Evolutionary conservation across 164 flowering plant species (phyloP), one percentile per base, ranked within the genome.

Genomic region (Cinnamomum chago): DNA sequence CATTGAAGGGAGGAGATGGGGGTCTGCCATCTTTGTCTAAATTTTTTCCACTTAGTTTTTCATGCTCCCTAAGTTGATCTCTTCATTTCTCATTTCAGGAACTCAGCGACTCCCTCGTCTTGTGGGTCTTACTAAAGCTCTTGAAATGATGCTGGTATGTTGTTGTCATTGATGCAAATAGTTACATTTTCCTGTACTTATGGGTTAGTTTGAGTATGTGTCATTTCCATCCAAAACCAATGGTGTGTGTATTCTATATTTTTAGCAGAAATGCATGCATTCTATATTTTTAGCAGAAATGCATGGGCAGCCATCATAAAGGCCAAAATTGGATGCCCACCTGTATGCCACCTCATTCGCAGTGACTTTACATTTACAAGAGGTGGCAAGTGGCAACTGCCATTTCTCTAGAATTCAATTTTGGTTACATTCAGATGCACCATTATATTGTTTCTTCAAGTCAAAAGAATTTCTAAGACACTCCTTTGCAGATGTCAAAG

Each of bases 71-170:
- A 30, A 14, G 58, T 65, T 77, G 66, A 73, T 58, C 24, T 69
- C 27, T 69, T 47, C 58, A 28, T n/a, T 17, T 28, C 75, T 71
- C 82, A 55, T 50, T 69, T 75, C 89, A 96, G 99, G 98, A 47
- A 96, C 99, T 0, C 99, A 96, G 73, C 84, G 97, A 52, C 97
- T 95, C 80, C 99, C 99, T 11, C 99, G 99, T 55, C 97, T 96
- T 79, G 99, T 96, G 71, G 99, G 99, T 18, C 88, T 92, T 69
- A 50, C 98, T n/a, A 96, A 94, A 82, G 85, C 97, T 70, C 98
- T 96, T 82, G 99, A 94, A 85, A 96, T 96, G 97, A 96, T 96
- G 87, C 83, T 96, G 95, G 99, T 96, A 86, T 58, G 86, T 65
- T 66, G 3, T 76, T 52, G 17, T 22, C 15, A 52, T 58, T 55